Evolutionary conservation across 306 rosid species (phyloP).

Genomic region (Prinsepia uniflora): DNA sequence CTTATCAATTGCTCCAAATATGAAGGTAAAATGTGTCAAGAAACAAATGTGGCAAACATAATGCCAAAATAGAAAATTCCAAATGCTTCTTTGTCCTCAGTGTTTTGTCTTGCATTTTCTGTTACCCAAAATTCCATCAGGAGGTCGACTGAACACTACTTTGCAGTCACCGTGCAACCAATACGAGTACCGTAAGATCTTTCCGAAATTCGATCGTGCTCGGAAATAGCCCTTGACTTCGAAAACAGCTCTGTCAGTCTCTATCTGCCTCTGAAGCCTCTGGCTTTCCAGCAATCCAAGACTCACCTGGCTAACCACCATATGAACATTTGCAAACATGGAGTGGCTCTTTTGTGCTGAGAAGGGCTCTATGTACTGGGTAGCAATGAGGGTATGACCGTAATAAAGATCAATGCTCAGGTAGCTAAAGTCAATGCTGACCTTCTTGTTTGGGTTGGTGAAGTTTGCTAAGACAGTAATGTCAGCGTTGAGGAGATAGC

Average conservation of each 20-base stretch:
- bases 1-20: neutral
- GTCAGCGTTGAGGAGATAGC: slow-evolving; percentile 84
- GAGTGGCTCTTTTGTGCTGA: slow-evolving; percentile 49
- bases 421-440: slow-evolving; percentile 65
- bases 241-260: slow-evolving; percentile 49
- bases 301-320: slow-evolving; percentile 71
- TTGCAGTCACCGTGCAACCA: slow-evolving; percentile 55
- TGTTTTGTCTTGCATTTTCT: slow-evolving; percentile 64
- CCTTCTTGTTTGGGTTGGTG: slow-evolving; percentile 90
- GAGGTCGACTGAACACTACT: slow-evolving; percentile 61
- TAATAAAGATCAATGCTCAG: slow-evolving; percentile 54
- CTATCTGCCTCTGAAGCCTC: slow-evolving; percentile 55
- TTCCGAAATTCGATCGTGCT: slow-evolving; percentile 67
- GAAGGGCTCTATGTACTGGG: slow-evolving; percentile 66
- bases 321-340: slow-evolving; percentile 52
- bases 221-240: slow-evolving; percentile 56
- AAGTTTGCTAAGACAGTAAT: slow-evolving; percentile 70
- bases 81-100: slow-evolving; percentile 18
- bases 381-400: slow-evolving; percentile 60
- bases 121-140: slow-evolving; percentile 51
- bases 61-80: neutral
- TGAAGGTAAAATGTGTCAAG: neutral
- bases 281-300: slow-evolving; percentile 49
- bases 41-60: neutral
- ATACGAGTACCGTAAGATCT: slow-evolving; percentile 62